Conservation (phyloP, 2,329 filamentous ascomycete species). For the Escovopsis sp. region DNA sequence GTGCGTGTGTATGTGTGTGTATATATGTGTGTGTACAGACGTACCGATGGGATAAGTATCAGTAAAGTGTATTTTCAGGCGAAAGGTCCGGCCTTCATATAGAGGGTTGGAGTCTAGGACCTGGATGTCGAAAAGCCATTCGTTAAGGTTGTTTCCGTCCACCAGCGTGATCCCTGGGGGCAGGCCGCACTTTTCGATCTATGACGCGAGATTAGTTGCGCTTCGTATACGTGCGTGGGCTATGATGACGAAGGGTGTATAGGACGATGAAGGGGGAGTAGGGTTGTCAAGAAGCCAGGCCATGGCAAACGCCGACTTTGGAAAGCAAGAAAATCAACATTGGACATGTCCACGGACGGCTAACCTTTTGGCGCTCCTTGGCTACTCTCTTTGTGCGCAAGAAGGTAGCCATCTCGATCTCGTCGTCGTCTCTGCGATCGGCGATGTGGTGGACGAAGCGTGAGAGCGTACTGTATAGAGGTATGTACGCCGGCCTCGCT, state of each 20-base stretch:
- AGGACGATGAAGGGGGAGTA: background rate
- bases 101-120: constrained; percentile 85
- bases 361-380: constrained; percentile 17
- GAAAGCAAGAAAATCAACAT: no score
- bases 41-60: constrained; percentile 79
- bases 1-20: no score
- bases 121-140: constrained; percentile 85
- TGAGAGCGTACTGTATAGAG: no score
- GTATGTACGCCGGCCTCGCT: no score
- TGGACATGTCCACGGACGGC: background rate
- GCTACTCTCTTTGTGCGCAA: constrained; percentile 15
- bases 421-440: no score
- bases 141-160: constrained; percentile 55
- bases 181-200: constrained; percentile 40
- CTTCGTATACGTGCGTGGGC: background rate
- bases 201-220: constrained; percentile 9
- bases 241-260: background rate
- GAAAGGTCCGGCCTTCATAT: constrained; percentile 65
- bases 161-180: constrained; percentile 65
- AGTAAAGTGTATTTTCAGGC: constrained; percentile 77
- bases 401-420: constrained; percentile 11
- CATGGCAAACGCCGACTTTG: no score
- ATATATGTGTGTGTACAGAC: constrained; percentile 4
- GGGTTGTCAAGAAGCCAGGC: no score
- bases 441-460: background rate